Evolutionary conservation across 441 rosid species (phyloP).

Genomic region (Theobroma grandiflorum): DNA sequence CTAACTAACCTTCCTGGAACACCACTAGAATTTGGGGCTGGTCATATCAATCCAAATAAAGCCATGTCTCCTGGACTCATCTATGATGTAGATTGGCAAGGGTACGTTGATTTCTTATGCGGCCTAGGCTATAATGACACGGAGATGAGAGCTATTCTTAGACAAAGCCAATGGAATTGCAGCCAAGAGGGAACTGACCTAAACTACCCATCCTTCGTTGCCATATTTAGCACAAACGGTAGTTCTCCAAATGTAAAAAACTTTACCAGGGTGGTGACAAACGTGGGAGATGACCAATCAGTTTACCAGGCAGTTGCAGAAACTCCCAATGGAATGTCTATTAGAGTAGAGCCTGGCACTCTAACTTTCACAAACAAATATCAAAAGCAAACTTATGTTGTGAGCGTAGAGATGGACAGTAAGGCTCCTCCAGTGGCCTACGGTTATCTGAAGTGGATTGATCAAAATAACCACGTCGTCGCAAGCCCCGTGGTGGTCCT

Average conservation of each 20-base stretch:
- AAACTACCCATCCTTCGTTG: conserved; percentile 43
- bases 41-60: conserved; percentile 27
- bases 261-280: conserved; percentile 42
- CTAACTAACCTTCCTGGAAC: conserved; percentile 19
- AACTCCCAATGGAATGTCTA: conserved; percentile 28
- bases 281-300: conserved; percentile 43
- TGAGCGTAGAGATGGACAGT: conserved; percentile 37
- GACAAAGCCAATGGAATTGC: conserved; percentile 46
- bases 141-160: conserved; percentile 42
- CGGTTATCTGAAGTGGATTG: conserved; percentile 45
- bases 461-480: conserved; percentile 42
- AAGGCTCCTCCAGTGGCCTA: conserved; percentile 29
- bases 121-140: conserved; percentile 30
- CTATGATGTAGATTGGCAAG: conserved; percentile 21
- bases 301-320: conserved; percentile 29
- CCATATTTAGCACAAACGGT: conserved; percentile 15
- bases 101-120: conserved; percentile 25
- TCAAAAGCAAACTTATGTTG: conserved; percentile 27
- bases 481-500: conserved; percentile 46
- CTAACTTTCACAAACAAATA: conserved; percentile 31
- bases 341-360: conserved; percentile 32
- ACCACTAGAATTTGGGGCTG: conserved; percentile 39
- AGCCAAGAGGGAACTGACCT: conserved; percentile 24
- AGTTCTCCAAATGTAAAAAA: conserved; percentile 1
- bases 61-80: conserved; percentile 33